phyloP scores from a whole-genome alignment of 2,329 filamentous ascomycete genomes.

The Magnaporthiopsis incrustans region DNA sequence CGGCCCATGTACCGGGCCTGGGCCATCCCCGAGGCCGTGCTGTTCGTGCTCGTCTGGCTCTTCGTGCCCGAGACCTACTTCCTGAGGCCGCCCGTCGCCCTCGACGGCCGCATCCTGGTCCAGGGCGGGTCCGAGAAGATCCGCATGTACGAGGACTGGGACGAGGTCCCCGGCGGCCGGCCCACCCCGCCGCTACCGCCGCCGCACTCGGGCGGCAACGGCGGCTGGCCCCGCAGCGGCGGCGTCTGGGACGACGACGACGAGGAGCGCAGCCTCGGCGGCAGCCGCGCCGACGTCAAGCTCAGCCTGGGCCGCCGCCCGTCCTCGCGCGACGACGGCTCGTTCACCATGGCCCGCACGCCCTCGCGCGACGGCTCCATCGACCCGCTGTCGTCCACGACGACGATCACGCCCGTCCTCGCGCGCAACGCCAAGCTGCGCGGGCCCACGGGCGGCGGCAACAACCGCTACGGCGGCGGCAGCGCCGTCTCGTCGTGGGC shows the following conservation, averaged over 20 bases:
- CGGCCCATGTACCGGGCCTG: conserved; percentile 24
- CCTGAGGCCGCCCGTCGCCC: conserved; percentile 30
- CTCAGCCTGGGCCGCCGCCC: not conserved
- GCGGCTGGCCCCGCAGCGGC: not conserved
- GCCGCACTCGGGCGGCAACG: not conserved
- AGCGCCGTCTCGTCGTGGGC: not conserved
- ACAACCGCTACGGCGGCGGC: not conserved
- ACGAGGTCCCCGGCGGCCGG: conserved; percentile 16
- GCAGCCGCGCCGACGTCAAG: not conserved
- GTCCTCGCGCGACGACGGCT: no score
- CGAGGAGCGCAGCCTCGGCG: no score
- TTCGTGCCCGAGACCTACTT: conserved; percentile 31
- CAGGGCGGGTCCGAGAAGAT: conserved; percentile 30
- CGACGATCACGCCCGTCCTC: no score
- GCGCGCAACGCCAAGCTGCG: no score
- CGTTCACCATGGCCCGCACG: not conserved
- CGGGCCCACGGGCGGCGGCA: not conserved
- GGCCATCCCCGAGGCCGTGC: conserved; percentile 17
- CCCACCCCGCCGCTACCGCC: not conserved
- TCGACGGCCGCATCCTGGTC: conserved; percentile 29
- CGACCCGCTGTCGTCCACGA: no score
- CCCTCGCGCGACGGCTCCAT: not conserved
- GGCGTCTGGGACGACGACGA: no score
- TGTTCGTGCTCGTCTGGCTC: conserved; percentile 21
- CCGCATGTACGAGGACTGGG: conserved; percentile 26